Conservation (phyloP, 352 stramenopile genomes). For the Aphanomyces cochlioides region DNA sequence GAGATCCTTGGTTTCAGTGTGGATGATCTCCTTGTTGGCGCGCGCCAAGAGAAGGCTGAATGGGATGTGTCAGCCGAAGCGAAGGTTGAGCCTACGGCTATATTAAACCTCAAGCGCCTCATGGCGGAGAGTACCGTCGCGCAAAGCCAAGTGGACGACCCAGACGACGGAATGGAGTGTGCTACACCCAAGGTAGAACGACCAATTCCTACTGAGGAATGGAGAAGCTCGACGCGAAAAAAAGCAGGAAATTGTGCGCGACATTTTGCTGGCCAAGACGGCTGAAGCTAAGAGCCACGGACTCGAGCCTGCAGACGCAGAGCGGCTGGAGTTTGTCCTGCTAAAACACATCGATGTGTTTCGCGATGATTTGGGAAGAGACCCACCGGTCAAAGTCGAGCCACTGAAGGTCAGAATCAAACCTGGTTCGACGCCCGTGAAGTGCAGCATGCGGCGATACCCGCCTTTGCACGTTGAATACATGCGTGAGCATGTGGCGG, state of each 20-base stretch:
- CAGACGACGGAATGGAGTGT: not conserved
- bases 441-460: slow-evolving; percentile 22
- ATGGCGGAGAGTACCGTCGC: too few species aligned
- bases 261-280: not conserved
- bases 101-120: too few species aligned
- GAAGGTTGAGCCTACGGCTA: too few species aligned
- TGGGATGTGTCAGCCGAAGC: slow-evolving; percentile 7
- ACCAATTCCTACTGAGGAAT: too few species aligned
- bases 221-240: too few species aligned
- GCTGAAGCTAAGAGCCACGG: not conserved
- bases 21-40: slow-evolving; percentile 9
- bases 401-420: slow-evolving; percentile 33
- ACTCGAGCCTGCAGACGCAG: not conserved
- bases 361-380: slow-evolving; percentile 18
- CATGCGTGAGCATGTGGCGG: slow-evolving; percentile 23
- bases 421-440: slow-evolving; percentile 29
- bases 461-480: slow-evolving; percentile 10
- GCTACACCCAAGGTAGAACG: not conserved
- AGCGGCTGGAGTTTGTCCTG: not conserved
- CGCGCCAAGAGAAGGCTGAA: slow-evolving; percentile 8
- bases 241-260: too few species aligned
- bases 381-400: slow-evolving; percentile 32
- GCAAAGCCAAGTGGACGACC: not conserved
- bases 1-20: slow-evolving; percentile 1
- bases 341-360: slow-evolving; percentile 27